phyloP scores from a whole-genome alignment of 2,329 filamentous ascomycete species.

The Kalmusia sp. region DNA sequence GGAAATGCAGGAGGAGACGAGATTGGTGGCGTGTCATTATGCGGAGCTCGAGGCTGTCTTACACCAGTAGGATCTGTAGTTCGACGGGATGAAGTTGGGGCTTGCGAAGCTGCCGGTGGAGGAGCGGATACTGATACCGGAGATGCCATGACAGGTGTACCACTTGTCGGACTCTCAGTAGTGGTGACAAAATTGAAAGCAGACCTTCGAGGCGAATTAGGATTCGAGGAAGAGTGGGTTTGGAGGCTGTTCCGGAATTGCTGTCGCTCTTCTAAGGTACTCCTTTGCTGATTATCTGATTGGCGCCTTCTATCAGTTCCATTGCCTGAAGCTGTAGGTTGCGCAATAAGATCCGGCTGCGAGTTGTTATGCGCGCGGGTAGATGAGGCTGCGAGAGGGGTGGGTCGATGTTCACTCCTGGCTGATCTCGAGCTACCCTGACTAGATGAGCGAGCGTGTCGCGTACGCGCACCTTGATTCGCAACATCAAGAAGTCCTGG shows the following conservation, averaged over 20 bases:
- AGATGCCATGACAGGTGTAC: conserved; percentile 30
- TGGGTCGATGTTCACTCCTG: conserved; percentile 39
- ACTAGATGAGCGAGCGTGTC: conserved; percentile 55
- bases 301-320: conserved; percentile 39
- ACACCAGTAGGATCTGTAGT: conserved; percentile 38
- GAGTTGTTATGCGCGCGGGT: conserved; percentile 64
- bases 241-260: conserved; percentile 40
- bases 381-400: conserved; percentile 31
- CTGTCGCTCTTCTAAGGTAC: conserved; percentile 47
- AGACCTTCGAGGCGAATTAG: conserved; percentile 35
- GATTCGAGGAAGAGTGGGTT: conserved; percentile 31
- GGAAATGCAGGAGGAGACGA: conserved; percentile 29
- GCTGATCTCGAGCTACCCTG: conserved; percentile 52
- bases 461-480: conserved; percentile 35
- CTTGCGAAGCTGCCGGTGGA: conserved; percentile 20
- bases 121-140: conserved; percentile 24
- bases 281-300: conserved; percentile 54
- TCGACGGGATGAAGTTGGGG: conserved; percentile 32
- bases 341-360: conserved; percentile 66
- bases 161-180: conserved; percentile 36
- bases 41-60: conserved; percentile 28
- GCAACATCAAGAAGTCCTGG: conserved; percentile 55
- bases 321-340: conserved; percentile 36
- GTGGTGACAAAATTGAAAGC: conserved; percentile 34
- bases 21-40: conserved; percentile 36